Percentiles rank a stretch among this genome's conserved stretches.
These are phyloP conservation scores for Beauveria caledonica DNA, from an alignment of 2,329 filamentous ascomycete genomes.

Conservation along the genomic window DNA sequence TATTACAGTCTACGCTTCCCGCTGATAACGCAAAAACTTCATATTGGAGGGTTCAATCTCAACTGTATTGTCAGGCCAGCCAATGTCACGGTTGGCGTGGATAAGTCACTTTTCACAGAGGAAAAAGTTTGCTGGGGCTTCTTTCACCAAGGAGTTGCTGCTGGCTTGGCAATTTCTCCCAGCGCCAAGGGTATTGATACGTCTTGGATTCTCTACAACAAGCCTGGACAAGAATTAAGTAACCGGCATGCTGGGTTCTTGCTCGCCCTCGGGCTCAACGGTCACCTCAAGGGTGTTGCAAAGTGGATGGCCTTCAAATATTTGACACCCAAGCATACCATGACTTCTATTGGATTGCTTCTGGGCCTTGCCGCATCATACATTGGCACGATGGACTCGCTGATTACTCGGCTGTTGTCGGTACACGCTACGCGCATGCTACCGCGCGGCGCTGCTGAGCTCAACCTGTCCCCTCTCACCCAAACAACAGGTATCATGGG, in stretches of 20 bases:
- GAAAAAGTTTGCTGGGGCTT: slow-evolving; percentile 98
- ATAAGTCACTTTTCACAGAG: slow-evolving; percentile 79
- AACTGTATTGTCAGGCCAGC: slow-evolving; percentile 87
- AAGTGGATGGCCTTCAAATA: slow-evolving; percentile 99
- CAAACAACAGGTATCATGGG: slow-evolving; percentile 97
- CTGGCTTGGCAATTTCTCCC: slow-evolving; percentile 81
- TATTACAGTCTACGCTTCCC: slow-evolving; percentile 84
- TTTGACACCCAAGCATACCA: slow-evolving; percentile 96
- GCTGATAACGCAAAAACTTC: slow-evolving; percentile 84
- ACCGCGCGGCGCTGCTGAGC: slow-evolving; percentile 81
- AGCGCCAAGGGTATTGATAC: slow-evolving; percentile 91
- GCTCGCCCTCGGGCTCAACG: slow-evolving; percentile 83
- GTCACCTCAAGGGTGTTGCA: slow-evolving; percentile 85
- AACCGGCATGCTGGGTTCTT: slow-evolving; percentile 96
- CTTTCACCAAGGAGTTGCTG: slow-evolving; percentile 94
- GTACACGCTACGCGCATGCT: slow-evolving; percentile 95
- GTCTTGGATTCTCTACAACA: slow-evolving; percentile 98
- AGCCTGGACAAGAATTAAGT: slow-evolving; percentile 74
- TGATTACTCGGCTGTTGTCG: slow-evolving; percentile 86
- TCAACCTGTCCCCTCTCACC: slow-evolving; percentile 86
- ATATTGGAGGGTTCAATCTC: slow-evolving; percentile 82
- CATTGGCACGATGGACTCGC: slow-evolving; percentile 91
- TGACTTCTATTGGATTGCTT: slow-evolving; percentile 96
- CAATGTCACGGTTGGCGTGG: slow-evolving; percentile 87
- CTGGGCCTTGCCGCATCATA: slow-evolving; percentile 89